phyloP scores from a whole-genome alignment of 1,139 yeast genomes.

The Lodderomyces oxycetoniae region DNA sequence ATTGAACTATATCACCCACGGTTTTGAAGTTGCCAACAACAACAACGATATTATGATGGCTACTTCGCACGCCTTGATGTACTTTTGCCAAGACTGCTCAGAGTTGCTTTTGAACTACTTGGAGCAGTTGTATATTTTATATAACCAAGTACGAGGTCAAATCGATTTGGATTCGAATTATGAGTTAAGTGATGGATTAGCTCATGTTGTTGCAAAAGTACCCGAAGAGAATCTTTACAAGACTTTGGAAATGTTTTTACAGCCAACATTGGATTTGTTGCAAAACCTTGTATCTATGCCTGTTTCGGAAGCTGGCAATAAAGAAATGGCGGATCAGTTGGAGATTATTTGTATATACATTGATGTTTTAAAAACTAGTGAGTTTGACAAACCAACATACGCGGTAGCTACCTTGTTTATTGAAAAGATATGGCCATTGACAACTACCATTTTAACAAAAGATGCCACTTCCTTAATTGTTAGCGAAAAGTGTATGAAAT shows the following conservation, averaged over 20 bases:
- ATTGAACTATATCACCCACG: slow-evolving; percentile 75
- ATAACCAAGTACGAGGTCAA: slow-evolving; percentile 52
- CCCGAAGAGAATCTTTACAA: slow-evolving; percentile 32
- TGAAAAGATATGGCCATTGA: slow-evolving; percentile 55
- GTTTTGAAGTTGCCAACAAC: slow-evolving; percentile 46
- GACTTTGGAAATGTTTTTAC: slow-evolving; percentile 52
- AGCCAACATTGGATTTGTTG: slow-evolving; percentile 58
- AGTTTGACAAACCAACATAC: slow-evolving; percentile 32
- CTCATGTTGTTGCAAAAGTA: slow-evolving; percentile 68
- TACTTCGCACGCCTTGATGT: slow-evolving; percentile 91
- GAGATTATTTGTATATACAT: slow-evolving; percentile 73
- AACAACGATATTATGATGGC: slow-evolving; percentile 65
- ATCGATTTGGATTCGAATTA: slow-evolving; percentile 68
- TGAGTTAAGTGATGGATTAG: slow-evolving; percentile 86
- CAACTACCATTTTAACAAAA: slow-evolving; percentile 44
- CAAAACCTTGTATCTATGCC: slow-evolving; percentile 23
- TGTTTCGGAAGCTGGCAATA: slow-evolving; percentile 17
- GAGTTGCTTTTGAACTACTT: slow-evolving; percentile 59
- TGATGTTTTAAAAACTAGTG: slow-evolving; percentile 47
- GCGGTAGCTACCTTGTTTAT: slow-evolving; percentile 59
- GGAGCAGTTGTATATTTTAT: slow-evolving; percentile 74
- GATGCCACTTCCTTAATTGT: slow-evolving; percentile 55
- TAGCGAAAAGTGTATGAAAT: slow-evolving; percentile 71
- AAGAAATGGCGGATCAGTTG: slow-evolving; percentile 65
- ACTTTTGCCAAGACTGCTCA: slow-evolving; percentile 90